Evolutionary conservation across 768 basidiomycete genomes (phyloP), one percentile per base, ranked within the genome.

Genomic region (Mycena amicta): DNA sequence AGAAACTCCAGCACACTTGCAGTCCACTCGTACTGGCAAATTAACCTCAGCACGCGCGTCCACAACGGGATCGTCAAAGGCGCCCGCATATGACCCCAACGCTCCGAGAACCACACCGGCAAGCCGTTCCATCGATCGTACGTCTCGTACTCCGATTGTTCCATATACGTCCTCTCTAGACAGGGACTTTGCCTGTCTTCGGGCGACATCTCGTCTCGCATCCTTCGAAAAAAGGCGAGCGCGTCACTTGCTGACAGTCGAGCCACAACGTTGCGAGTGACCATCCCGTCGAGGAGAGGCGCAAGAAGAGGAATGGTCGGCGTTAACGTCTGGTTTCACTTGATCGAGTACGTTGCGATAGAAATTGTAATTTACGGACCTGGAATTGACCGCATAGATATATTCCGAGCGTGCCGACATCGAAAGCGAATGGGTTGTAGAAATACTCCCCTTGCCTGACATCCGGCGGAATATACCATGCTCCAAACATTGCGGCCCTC

Each of bases 391-490:
- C 13, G n/a, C 50, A 45, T 5, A 55, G 63, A 40, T 54, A 65
- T 61, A 55, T 70, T 59, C 70, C 70, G 40, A 71, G 22, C 12
- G 50, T 50, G 11, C 66, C 67, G 13, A 72, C 68, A 46, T 71
- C 71, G 39, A 58, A 67, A 0, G 66, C 63, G 49, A 69, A 70
- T 2, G 70, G 68, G 47, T 70, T 60, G 53, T 67, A 72, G 28
- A 65, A 64, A 26, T 63, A 58, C 41, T 70, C 66, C 3, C 68
- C 70, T 53, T 70, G 62, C 11, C n/a, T 6, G 0, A 64, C 59
- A 39, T 71, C 67, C 15, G 49, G 28, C 23, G 27, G 50, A 37
- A 41, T 37, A 20, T 6, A 2, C 18, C 28, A 43, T 33, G 47
- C 47, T 8, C 47, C 47, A 26, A 29, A 26, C 8, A 43, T 12